Evolutionary conservation across 164 flowering plant genomes (phyloP).

Genomic region (Nymphaea thermarum): DNA sequence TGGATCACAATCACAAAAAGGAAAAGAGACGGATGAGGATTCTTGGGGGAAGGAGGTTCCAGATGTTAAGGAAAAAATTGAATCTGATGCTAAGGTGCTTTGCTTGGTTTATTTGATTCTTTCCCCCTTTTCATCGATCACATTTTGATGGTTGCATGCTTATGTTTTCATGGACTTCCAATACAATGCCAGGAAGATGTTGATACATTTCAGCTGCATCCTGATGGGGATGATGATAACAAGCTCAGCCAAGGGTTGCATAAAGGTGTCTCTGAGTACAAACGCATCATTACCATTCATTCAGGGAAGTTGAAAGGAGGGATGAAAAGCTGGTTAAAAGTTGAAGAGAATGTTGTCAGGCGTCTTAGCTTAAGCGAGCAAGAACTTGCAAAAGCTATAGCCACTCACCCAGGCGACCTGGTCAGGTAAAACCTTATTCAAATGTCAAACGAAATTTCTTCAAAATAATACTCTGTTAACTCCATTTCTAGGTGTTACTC

Average conservation of each 20-base stretch:
- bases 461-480: no score
- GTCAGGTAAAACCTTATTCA: constrained; percentile 37
- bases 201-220: constrained; percentile 19
- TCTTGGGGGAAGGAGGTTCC: constrained; percentile 35
- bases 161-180: constrained; percentile 10
- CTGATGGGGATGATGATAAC: constrained; percentile 27
- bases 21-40: constrained; percentile 22
- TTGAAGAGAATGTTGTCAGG: constrained; percentile 27
- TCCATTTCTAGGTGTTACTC: no score
- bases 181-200: constrained; percentile 10
- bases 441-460: neutral
- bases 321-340: constrained; percentile 23
- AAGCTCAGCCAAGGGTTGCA: constrained; percentile 13
- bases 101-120: neutral
- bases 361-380: constrained; percentile 93
- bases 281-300: constrained; percentile 56
- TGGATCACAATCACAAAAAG: constrained; percentile 10
- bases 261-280: constrained; percentile 36
- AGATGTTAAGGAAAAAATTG: constrained; percentile 10
- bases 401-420: constrained; percentile 35
- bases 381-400: constrained; percentile 46
- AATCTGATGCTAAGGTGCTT: constrained; percentile 18
- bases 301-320: constrained; percentile 66
- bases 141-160: constrained; percentile 7
- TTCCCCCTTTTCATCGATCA: constrained; percentile 7